Conservation (phyloP, 169 alveolate genomes). For the Plasmodium fragile region DNA sequence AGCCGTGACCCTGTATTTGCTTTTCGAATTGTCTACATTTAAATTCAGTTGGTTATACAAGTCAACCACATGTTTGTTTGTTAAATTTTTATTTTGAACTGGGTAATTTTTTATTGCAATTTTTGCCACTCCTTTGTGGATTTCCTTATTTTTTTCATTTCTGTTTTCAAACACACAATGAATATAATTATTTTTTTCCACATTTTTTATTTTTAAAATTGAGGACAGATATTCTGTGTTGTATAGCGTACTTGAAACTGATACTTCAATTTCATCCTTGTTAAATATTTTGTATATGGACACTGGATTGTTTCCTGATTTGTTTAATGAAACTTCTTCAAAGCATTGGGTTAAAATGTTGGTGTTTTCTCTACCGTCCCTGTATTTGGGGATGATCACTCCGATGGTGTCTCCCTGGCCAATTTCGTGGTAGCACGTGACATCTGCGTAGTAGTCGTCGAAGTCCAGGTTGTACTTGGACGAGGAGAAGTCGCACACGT, state of each 20-base stretch:
- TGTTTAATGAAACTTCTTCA: conserved; percentile 29
- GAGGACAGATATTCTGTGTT: conserved; percentile 30
- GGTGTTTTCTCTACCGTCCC: conserved; percentile 35
- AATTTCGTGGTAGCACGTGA: conserved; percentile 44
- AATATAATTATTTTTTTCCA: not conserved
- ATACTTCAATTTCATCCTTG: conserved; percentile 22
- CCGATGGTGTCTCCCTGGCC: conserved; percentile 53
- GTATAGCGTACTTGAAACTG: not conserved
- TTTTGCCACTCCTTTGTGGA: conserved; percentile 47
- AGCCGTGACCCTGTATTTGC: conserved; percentile 3
- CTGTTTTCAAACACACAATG: conserved; percentile 42
- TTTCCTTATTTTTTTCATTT: not conserved
- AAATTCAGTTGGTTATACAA: conserved; percentile 23
- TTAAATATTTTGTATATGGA: conserved; percentile 45
- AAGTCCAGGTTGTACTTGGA: conserved; percentile 34
- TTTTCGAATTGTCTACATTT: conserved; percentile 15
- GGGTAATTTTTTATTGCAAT: conserved; percentile 18
- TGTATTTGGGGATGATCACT: conserved; percentile 37
- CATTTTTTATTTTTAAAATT: conserved; percentile 34
- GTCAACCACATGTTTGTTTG: conserved; percentile 20
- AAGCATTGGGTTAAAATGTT: conserved; percentile 38
- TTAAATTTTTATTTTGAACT: not conserved
- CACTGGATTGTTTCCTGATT: conserved; percentile 15
- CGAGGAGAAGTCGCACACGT: conserved; percentile 52
- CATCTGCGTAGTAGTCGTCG: conserved; percentile 32